Percentiles rank a stretch among this genome's conserved stretches.
phyloP scores from a whole-genome alignment of 257 asterid genomes.

The Euphrasia confusa region DNA sequence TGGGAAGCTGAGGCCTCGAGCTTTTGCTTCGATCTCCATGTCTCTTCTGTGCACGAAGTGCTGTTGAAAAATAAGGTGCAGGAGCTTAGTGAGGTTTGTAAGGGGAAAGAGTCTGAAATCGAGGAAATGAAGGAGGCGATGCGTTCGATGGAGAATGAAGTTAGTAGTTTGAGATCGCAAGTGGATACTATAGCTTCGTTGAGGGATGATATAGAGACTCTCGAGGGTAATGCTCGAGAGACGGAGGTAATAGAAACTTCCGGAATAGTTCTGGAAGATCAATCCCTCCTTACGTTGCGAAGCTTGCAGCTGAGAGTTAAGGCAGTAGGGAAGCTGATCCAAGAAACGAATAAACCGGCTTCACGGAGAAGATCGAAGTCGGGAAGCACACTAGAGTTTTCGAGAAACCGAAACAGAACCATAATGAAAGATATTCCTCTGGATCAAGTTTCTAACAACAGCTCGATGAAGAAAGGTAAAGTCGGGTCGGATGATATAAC shows the following conservation, averaged over 20 bases:
- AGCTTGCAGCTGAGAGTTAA: slow-evolving; percentile 52
- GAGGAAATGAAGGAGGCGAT: slow-evolving; percentile 54
- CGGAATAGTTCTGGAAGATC: slow-evolving; percentile 33
- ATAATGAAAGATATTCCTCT: slow-evolving; percentile 87
- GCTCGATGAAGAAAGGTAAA: slow-evolving; percentile 38
- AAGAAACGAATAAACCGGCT: slow-evolving; percentile 40
- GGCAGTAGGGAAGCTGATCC: slow-evolving; percentile 52
- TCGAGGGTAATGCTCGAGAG: slow-evolving; percentile 59
- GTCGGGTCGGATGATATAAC: slow-evolving; percentile 56
- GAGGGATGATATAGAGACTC: slow-evolving; percentile 57
- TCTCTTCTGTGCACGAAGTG: slow-evolving; percentile 61
- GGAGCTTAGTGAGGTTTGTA: slow-evolving; percentile 63
- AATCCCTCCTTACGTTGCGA: slow-evolving; percentile 46
- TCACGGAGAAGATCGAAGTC: slow-evolving; percentile 28
- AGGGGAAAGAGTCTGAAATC: slow-evolving; percentile 48
- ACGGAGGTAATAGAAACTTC: slow-evolving; percentile 46
- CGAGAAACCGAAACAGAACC: slow-evolving; percentile 31
- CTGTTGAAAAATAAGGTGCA: slow-evolving; percentile 64
- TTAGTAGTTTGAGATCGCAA: slow-evolving; percentile 50
- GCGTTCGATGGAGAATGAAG: slow-evolving; percentile 52
- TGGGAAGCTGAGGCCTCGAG: slow-evolving; percentile 87
- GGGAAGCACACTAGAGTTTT: slow-evolving; percentile 28
- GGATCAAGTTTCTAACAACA: slow-evolving; percentile 58
- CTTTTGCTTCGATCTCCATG: slow-evolving; percentile 78
- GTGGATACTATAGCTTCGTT: slow-evolving; percentile 50